Percentiles rank a stretch among this genome's conserved stretches.
Conservation (phyloP, 306 rosid genomes). For the Delonix regia region DNA sequence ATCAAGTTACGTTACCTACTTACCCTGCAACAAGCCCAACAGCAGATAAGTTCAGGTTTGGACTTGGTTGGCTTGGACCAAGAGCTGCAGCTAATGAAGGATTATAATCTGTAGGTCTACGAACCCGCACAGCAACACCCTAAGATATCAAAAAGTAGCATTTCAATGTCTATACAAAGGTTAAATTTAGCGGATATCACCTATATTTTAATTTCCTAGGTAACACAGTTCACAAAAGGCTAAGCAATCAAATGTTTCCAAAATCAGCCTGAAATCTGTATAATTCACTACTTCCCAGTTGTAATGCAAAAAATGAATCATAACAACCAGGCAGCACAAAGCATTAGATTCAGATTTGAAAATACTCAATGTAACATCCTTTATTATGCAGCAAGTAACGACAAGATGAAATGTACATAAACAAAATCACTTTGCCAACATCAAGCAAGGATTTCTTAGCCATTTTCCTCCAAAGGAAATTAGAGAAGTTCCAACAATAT, state of each 20-base stretch:
- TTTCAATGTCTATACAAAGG: slow-evolving; percentile 4
- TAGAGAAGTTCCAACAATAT: not conserved
- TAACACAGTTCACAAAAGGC: not conserved
- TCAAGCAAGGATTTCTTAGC: not conserved
- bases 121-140: slow-evolving; percentile 88
- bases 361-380: slow-evolving; percentile 16
- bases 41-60: slow-evolving; percentile 74
- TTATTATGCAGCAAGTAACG: not conserved
- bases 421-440: not conserved
- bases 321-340: not conserved
- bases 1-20: slow-evolving; percentile 20
- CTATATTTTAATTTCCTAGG: not conserved
- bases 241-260: not conserved
- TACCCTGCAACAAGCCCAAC: slow-evolving; percentile 74
- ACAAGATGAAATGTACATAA: not conserved
- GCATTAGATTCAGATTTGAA: not conserved
- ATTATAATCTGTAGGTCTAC: slow-evolving; percentile 86
- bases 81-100: slow-evolving; percentile 78
- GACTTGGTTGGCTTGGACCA: slow-evolving; percentile 85
- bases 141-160: slow-evolving; percentile 40
- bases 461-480: not conserved
- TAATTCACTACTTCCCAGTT: not conserved
- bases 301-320: not conserved
- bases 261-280: not conserved
- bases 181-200: not conserved